Evolutionary conservation across 1,284 basidiomycete genomes (phyloP), one percentile per base, ranked within the genome.

Genomic region (Schizophyllum commune): DNA sequence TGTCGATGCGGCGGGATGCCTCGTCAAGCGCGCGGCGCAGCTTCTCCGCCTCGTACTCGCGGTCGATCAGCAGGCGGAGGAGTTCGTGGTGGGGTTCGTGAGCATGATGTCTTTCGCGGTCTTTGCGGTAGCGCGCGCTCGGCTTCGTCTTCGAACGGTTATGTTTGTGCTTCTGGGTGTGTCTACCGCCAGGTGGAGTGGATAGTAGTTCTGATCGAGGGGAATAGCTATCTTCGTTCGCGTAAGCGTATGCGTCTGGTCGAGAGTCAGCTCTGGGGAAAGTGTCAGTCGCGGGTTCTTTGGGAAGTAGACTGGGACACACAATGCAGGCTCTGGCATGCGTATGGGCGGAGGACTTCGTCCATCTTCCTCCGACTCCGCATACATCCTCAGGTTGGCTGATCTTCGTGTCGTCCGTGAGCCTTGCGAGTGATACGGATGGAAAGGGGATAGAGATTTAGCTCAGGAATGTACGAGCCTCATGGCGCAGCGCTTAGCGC

Each of bases 21-120:
- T 76, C 72, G 60, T 80, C 77, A 4, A 89, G 71, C 21, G 78
- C 74, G 65, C 79, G 79, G 57, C 81, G 80, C 62, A 85, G 75
- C 63, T 80, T 79, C 32, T 75, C 74, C 6, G 76, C 73, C 65
- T 88, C 83, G 62, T 81, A 78, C 62, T 85, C 83, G 58, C 84
- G 82, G 55, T 76, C 77, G 56, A 85, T 74, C 53, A 88, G 75
- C 47, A 82, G 70, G 13, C 73, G 71, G 52, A 85, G 65, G 2
- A 86, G 72, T 62, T 84, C 83, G 2, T 74, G 67, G 7, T 71
- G 65, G n/a, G 75, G 70, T 4, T 70, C 63, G 19, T 67, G 65
- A 1, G 71, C 68, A 58, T 73, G 72, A 0, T 62, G 70, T 1
- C 69, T 66, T 60, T 79, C 76, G 21, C 73, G 69, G 39, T 73